Base-by-base conservation (phyloP, 2,329 filamentous ascomycete species). In the Microdochium bolleyi region DNA sequence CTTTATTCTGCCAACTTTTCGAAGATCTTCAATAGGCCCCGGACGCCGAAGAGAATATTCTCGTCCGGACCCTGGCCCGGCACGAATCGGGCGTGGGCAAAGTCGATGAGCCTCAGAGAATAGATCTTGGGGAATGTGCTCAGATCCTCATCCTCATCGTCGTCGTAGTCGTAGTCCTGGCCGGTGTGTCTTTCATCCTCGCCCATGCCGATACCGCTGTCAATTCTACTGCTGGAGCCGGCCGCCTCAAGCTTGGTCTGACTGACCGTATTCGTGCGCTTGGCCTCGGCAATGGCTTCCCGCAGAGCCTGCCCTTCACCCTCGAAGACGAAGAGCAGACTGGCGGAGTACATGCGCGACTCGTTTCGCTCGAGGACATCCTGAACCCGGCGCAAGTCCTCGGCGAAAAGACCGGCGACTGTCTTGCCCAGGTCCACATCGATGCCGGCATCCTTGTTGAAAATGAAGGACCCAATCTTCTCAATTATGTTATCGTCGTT, bases 101-200 rank as follows among this genome's bases (percentile, higher is more conserved):
- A 99, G 68, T 99, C 94, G 61, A 99, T 99, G 57, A 99, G 77
- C 65, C 92, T 94, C 50, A 96, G 77, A 13, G 83, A 80, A 62
- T 87, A 89, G 46, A 95, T 81, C 61, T 85, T 59, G 56, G 55
- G 65, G 25, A 58, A 67, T 64, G 55, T 72, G 38, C 48, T 64
- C 55, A 73, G 73, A 1, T 78, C 70, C 10, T 73, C 73, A n/a
- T 66, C 64, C 21, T 75, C 74, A 7, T 74, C 71, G 3, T 80
- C 78, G 2, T 81, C 77, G 2, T 84, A 80, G 37, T 56, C 57
- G 50, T 55, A 62, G 53, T 53, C 62, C 60, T 46, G n/a, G 53
- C 67, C 49, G 61, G 64, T 61, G 69, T 16, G 14, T 3, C 14
- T 21, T 65, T 69, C 70, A 24, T 71, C 67, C 34, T 74, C 72